Evolutionary conservation across 108 stramenopile genomes (phyloP).

Genomic region (Nitzschia inconspicua): DNA sequence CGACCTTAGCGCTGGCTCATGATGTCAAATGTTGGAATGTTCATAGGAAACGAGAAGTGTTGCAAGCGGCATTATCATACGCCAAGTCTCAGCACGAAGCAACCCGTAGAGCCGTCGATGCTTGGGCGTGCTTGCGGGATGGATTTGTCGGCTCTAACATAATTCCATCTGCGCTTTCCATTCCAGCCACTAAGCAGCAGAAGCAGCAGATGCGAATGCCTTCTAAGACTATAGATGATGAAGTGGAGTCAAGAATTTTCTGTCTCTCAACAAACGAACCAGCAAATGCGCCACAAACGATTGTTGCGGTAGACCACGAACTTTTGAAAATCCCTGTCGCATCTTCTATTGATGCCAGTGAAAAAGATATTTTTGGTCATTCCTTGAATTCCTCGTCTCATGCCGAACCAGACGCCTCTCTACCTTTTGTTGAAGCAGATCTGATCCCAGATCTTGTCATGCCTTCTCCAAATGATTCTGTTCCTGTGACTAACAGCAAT

Average conservation of each 20-base stretch:
- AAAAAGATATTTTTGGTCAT: no score
- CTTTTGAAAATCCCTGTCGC: constrained; percentile 5
- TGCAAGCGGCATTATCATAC: constrained; percentile 45
- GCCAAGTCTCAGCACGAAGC: constrained; percentile 76
- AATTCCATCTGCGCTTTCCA: constrained; percentile 32
- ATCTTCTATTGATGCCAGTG: no score
- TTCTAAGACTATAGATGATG: no score
- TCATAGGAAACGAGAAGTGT: constrained; percentile 74
- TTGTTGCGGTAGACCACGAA: constrained; percentile 40
- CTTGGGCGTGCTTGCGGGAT: constrained; percentile 77
- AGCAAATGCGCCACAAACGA: constrained; percentile 4
- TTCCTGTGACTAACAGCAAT: neutral
- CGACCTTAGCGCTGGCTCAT: constrained; percentile 76
- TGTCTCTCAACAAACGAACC: neutral
- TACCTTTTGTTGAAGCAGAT: constrained; percentile 31
- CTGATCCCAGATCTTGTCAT: constrained; percentile 47
- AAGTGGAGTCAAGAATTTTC: constrained; percentile 36
- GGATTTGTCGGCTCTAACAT: constrained; percentile 60
- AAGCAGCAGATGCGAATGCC: no score
- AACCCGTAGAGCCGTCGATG: constrained; percentile 60
- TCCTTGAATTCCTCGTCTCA: neutral
- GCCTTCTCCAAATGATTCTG: no score
- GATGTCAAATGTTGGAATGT: constrained; percentile 88
- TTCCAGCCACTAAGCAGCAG: no score
- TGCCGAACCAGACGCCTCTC: constrained; percentile 14